These are phyloP conservation scores for Candida stauntonica DNA, from an alignment of 805 yeast genomes.

Conservation along the genomic window DNA sequence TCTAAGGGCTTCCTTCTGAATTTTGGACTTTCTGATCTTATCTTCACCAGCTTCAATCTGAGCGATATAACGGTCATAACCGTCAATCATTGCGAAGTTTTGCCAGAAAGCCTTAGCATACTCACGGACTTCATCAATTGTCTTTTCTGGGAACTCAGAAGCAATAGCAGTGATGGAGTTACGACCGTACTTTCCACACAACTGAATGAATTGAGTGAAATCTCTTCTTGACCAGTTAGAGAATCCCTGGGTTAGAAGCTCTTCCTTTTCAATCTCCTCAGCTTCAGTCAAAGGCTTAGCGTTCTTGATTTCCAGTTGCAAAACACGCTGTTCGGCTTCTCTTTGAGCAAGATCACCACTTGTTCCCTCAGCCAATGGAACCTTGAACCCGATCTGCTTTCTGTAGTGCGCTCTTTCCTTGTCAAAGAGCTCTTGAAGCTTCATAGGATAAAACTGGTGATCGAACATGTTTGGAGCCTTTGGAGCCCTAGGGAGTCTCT, in stretches of 20 bases:
- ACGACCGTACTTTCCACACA: slow-evolving; percentile 77
- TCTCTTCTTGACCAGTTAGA: slow-evolving; percentile 85
- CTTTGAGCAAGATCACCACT: slow-evolving; percentile 34
- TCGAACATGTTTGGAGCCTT: slow-evolving; percentile 78
- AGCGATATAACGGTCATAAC: slow-evolving; percentile 74
- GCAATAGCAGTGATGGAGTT: slow-evolving; percentile 68
- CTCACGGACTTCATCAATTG: slow-evolving; percentile 70
- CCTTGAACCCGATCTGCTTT: slow-evolving; percentile 59
- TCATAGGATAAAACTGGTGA: slow-evolving; percentile 86
- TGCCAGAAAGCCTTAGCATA: slow-evolving; percentile 84
- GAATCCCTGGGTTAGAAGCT: slow-evolving; percentile 63
- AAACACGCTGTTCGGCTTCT: slow-evolving; percentile 43
- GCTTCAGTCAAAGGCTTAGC: slow-evolving; percentile 82
- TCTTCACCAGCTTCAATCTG: slow-evolving; percentile 92
- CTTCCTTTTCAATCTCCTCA: slow-evolving; percentile 60
- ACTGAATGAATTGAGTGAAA: slow-evolving; percentile 72
- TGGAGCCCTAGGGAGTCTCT: slow-evolving; percentile 74
- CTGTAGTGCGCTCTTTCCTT: slow-evolving; percentile 75
- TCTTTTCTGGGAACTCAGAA: slow-evolving; percentile 69
- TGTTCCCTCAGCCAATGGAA: slow-evolving; percentile 57
- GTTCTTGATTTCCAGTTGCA: slow-evolving; percentile 69
- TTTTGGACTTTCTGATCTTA: slow-evolving; percentile 53
- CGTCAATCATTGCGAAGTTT: slow-evolving; percentile 74
- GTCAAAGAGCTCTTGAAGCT: slow-evolving; percentile 70
- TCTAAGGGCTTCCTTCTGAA: slow-evolving; percentile 77